Base-by-base conservation (phyloP, 768 basidiomycete genomes). In the Steccherinum ochraceum region DNA sequence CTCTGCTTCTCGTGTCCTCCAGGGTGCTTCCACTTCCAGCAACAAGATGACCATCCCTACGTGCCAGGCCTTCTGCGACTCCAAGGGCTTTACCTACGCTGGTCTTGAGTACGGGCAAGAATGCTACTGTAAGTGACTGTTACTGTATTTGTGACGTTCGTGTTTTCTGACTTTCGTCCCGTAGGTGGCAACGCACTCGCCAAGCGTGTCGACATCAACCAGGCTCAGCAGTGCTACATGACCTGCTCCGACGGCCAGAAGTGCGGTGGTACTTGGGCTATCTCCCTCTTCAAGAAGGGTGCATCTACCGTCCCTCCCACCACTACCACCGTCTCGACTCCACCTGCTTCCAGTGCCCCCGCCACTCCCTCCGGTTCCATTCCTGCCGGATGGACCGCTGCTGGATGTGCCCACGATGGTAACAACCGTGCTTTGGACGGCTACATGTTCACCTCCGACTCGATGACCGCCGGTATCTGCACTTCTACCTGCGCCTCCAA, bases 91-190 rank as follows among this genome's bases (percentile, higher is more conserved):
- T 63, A 49, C 54, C 4, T 51, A 65, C 40, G 69, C 69, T 20
- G 69, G 67, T 24, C 40, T 67, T 40, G 64, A 69, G 57, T 67
- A 61, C 57, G 56, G 61, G 45, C 45, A 50, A 24, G 63, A 69
- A 50, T 68, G 68, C 55, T 67, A 64, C 59, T 69, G 68, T 57
- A 35, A 7, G 30, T 35, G 30, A 7, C 16, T 16, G 16, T 35
- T 35, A 16, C 7, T 35, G 7, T 35, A 7, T 16, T 35, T 35
- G 30, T n/a, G n/a, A n/a, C n/a, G n/a, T n/a, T n/a, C 21, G 51
- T 35, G 30, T 35, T 35, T 35, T 16, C 7, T 35, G 30, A 16
- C 16, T 7, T 35, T 35, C 16, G 16, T 35, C 30, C 16, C 30
- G 30, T 16, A 35, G 30, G 30, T 35, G 30, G 30, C 16, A 35